phyloP scores from a whole-genome alignment of 164 flowering plant genomes.

The Nymphaea colorata region DNA sequence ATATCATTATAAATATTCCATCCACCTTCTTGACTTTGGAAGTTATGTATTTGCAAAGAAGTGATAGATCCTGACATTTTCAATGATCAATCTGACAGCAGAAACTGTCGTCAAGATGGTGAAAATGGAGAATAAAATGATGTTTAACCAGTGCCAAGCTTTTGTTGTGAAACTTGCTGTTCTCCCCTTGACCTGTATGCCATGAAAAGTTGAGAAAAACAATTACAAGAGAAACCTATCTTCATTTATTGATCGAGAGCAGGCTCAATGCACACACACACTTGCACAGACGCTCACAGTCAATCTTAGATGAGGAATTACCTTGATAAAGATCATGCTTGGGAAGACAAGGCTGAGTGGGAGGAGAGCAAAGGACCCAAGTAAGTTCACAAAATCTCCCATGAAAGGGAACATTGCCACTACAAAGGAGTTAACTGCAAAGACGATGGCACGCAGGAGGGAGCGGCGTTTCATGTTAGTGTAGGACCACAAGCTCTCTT shows the following conservation, averaged over 20 bases:
- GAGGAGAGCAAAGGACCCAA: constrained; percentile 35
- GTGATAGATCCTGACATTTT: constrained; percentile 6
- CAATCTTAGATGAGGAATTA: constrained; percentile 2
- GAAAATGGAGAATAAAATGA: constrained; percentile 7
- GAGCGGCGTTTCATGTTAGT: constrained; percentile 23
- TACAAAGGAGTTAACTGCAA: constrained; percentile 25
- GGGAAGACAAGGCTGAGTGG: constrained; percentile 47
- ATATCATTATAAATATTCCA: too few relatives aligned
- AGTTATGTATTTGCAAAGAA: constrained; percentile 10
- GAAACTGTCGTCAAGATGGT: constrained; percentile 5
- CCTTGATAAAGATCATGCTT: constrained; percentile 48
- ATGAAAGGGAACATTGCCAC: constrained; percentile 47
- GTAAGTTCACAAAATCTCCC: constrained; percentile 47
- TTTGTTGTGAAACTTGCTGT: constrained; percentile 5
- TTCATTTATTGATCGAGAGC: too few relatives aligned
- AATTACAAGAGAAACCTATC: not conserved
- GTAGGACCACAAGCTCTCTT: constrained; percentile 17
- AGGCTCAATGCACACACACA: too few relatives aligned
- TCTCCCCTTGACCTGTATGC: constrained; percentile 7
- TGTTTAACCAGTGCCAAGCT: constrained; percentile 10
- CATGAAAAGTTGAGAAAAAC: not conserved
- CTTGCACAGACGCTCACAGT: too few relatives aligned
- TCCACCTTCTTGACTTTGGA: too few relatives aligned
- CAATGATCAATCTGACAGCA: constrained; percentile 6
- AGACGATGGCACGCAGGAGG: constrained; percentile 21